Evolutionary conservation across 495 filamentous ascomycete species (phyloP).

Genomic region (Aspergillus haitiensis): DNA sequence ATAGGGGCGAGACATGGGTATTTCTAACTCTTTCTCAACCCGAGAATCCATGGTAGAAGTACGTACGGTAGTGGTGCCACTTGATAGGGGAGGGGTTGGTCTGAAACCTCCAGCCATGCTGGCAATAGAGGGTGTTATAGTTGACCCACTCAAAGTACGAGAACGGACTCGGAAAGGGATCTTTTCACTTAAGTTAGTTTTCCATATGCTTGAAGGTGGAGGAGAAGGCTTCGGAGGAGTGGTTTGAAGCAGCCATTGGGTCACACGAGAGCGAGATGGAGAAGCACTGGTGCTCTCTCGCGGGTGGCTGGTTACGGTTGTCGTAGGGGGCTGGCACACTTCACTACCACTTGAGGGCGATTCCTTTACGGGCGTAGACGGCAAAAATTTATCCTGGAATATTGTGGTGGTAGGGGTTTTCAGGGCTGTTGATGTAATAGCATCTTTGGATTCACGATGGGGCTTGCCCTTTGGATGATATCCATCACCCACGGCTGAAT

Average conservation of each 20-base stretch:
- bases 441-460: background rate
- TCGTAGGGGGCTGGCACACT: conserved; percentile 20
- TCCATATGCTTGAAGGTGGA: conserved; percentile 13
- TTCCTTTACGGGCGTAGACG: conserved; percentile 13
- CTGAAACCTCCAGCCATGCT: conserved; percentile 24
- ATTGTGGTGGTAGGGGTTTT: conserved; percentile 19
- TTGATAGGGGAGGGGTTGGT: conserved; percentile 32
- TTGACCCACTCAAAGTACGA: conserved; percentile 45
- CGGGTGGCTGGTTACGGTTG: conserved; percentile 20
- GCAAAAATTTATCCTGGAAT: conserved; percentile 27
- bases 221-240: conserved; percentile 15
- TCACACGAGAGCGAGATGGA: conserved; percentile 32
- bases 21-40: conserved; percentile 32
- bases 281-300: conserved; percentile 23
- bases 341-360: conserved; percentile 3
- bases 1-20: conserved; percentile 17
- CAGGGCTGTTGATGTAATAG: conserved; percentile 6
- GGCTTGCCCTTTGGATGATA: conserved; percentile 8
- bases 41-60: conserved; percentile 27
- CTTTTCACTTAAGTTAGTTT: conserved; percentile 24
- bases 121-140: conserved; percentile 35
- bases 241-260: conserved; percentile 38
- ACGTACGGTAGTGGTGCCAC: conserved; percentile 31
- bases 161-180: conserved; percentile 36
- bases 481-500: conserved; percentile 14